Base-by-base conservation (phyloP, 805 yeast genomes). In the Wickerhamomyces alni region DNA sequence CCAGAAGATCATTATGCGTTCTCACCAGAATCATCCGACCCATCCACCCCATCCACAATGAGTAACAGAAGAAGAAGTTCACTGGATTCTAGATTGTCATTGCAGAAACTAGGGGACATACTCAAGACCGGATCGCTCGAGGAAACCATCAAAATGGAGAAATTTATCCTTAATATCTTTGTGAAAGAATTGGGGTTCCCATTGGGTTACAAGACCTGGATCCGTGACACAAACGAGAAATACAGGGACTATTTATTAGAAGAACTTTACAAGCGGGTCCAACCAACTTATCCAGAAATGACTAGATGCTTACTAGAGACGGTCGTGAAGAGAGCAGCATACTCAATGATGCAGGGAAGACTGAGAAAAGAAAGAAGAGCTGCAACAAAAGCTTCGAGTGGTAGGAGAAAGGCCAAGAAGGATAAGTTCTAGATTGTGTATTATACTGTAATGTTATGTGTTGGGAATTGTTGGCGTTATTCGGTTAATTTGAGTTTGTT, bases 151-250 rank as follows among this genome's bases (percentile, higher is more conserved):
- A 66, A 65, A 35, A 58, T 82, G 16, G 87, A 81, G 50, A 61
- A 66, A 27, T 67, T 67, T 33, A 68, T 82, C 15, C 51, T 82
- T 26, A 63, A 67, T 33, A 67, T 80, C 30, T 71, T 81, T 44
- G 72, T 69, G 32, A 65, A 70, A 31, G 77, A 73, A 16, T 69
- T 86, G 38, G 80, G 82, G 5, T 87, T 85, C 59, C 78, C 81
- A 22, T 58, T 87, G 22, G 95, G 95, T 5, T 73, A 77, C 45
- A 75, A 76, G 52, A 84, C 95, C 0, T 87, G 96, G 95, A 80
- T 85, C 32, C 69, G 95, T 46, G 95, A 83, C 52, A 83, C 93
- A 0, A 67, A 74, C 1, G 71, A 68, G 38, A 62, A 59, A 5
- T 72, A 74, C 45, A 67, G 95, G 31, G 57, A 57, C 10, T 50